phyloP scores from a whole-genome alignment of 768 basidiomycete genomes.

The Termitomyces eurrhizus region DNA sequence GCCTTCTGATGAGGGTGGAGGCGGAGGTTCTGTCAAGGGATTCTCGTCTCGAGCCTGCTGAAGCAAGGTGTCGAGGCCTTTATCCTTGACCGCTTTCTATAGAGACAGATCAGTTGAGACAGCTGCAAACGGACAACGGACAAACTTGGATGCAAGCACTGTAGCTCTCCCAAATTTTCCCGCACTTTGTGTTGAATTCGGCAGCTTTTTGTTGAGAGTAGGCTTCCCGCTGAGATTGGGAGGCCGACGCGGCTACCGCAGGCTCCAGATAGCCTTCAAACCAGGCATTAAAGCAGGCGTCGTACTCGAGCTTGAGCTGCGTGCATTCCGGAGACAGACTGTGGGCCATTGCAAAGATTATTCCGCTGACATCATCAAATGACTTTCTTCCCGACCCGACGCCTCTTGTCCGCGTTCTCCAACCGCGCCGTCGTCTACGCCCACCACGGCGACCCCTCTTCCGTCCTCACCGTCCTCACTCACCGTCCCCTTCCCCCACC shows the following conservation, averaged over 20 bases:
- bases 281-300: slow-evolving; percentile 96
- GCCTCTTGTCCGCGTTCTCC: slow-evolving; percentile 16
- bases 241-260: slow-evolving; percentile 42
- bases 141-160: slow-evolving; percentile 79
- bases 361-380: slow-evolving; percentile 8
- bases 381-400: slow-evolving; percentile 17
- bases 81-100: slow-evolving; percentile 77
- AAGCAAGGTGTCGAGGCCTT: slow-evolving; percentile 70
- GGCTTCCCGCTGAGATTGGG: slow-evolving; percentile 43
- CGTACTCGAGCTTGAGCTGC: slow-evolving; percentile 83
- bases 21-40: slow-evolving; percentile 60
- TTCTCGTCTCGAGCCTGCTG: slow-evolving; percentile 80
- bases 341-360: slow-evolving; percentile 52
- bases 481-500: slow-evolving; percentile 53
- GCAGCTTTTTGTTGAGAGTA: slow-evolving; percentile 78
- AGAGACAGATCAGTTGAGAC: not conserved
- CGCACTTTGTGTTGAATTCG: slow-evolving; percentile 85
- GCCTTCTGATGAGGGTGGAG: slow-evolving; percentile 25
- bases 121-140: slow-evolving; percentile 1
- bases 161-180: slow-evolving; percentile 78
- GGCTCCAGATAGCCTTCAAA: slow-evolving; percentile 96
- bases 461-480: slow-evolving; percentile 53
- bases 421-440: slow-evolving; percentile 68
- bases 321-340: slow-evolving; percentile 86
- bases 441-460: slow-evolving; percentile 53